phyloP scores from a whole-genome alignment of 176 grass and related monocot species.

The Cenchrus americanus region DNA sequence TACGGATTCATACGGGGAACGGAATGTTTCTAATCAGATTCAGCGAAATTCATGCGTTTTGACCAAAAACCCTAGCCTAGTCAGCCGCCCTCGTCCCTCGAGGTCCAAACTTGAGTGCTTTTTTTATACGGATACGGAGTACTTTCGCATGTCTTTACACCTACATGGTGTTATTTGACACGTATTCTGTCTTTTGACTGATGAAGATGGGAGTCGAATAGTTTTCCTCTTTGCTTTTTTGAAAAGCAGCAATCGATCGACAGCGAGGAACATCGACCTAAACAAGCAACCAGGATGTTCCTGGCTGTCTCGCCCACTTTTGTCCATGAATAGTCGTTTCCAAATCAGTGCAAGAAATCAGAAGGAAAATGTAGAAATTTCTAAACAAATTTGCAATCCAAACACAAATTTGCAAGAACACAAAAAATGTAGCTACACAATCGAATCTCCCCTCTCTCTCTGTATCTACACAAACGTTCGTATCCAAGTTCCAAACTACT shows the following conservation, averaged over 20 bases:
- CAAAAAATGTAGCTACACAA: neutral
- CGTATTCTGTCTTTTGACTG: neutral
- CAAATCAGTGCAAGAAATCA: neutral
- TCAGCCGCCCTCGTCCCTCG: too few species aligned
- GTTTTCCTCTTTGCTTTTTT: constrained; percentile 1
- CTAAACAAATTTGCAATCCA: neutral
- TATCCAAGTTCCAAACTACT: neutral
- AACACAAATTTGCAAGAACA: neutral
- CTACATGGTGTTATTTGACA: neutral
- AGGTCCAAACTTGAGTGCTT: neutral
- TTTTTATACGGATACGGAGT: neutral
- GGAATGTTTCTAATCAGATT: neutral
- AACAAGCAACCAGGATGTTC: constrained; percentile 27
- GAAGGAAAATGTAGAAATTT: neutral
- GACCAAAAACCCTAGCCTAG: neutral
- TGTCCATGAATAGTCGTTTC: neutral
- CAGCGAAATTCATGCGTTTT: neutral
- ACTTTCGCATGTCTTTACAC: neutral
- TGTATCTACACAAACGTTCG: neutral
- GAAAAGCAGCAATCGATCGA: constrained; percentile 17
- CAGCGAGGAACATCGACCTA: constrained; percentile 20
- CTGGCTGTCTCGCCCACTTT: constrained; percentile 24
- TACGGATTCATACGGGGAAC: neutral
- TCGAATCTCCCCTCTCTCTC: neutral
- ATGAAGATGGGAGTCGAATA: neutral